Conservation (phyloP, 306 rosid genomes). For the Prinsepia uniflora region DNA sequence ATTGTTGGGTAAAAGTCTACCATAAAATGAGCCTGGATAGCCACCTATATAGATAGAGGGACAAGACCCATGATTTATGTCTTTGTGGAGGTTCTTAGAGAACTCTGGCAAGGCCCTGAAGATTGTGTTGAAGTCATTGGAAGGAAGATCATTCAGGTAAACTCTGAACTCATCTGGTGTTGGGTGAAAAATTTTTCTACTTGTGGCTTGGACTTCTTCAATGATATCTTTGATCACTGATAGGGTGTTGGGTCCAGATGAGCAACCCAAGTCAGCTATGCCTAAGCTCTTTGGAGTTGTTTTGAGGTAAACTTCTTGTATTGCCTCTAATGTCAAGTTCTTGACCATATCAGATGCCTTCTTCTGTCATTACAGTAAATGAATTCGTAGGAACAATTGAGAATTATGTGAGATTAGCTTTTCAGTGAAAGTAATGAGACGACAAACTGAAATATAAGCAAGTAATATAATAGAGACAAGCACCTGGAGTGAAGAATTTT, state of each 20-base stretch:
- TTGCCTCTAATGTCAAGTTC: constrained; percentile 64
- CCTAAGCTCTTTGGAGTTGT: constrained; percentile 69
- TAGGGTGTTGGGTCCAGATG: constrained; percentile 81
- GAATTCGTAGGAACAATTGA: background rate
- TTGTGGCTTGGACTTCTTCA: constrained; percentile 43
- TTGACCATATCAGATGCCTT: constrained; percentile 71
- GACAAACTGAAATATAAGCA: background rate
- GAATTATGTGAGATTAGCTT: no score
- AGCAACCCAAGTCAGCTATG: constrained; percentile 91
- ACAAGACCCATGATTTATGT: constrained; percentile 30
- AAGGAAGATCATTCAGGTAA: constrained; percentile 84
- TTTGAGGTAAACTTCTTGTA: constrained; percentile 50
- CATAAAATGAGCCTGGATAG: constrained; percentile 93
- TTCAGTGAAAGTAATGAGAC: background rate
- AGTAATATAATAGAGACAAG: constrained; percentile 1
- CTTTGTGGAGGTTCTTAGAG: constrained; percentile 42
- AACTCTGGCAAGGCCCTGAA: constrained; percentile 81
- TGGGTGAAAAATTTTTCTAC: constrained; percentile 39
- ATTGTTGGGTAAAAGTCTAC: constrained; percentile 72
- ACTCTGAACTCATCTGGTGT: constrained; percentile 55
- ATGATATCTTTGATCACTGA: constrained; percentile 74
- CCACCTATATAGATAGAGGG: constrained; percentile 75
- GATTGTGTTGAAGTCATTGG: constrained; percentile 94
- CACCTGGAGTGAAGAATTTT: constrained; percentile 80
- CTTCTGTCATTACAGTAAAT: constrained; percentile 44